A percentile compares a stretch with the other conserved stretches of the same genome.
phyloP scores from a whole-genome alignment of 2,329 filamentous ascomycete genomes.

The Nothomitra cinnamomea region DNA sequence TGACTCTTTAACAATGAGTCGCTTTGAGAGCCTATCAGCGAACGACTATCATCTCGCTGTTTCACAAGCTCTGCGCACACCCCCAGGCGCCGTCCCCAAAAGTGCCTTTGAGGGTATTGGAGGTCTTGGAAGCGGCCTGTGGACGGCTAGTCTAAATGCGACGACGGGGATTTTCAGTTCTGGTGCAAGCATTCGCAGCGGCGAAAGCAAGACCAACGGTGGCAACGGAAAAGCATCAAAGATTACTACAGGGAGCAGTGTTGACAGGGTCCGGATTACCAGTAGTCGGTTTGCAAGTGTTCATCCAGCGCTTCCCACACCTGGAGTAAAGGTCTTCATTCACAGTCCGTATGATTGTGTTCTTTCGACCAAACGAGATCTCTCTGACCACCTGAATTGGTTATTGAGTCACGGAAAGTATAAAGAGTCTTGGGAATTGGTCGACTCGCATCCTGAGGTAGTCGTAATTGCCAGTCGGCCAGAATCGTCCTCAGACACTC shows the following conservation, averaged over 20 bases:
- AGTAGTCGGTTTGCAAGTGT: slow-evolving; percentile 8
- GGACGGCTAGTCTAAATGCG: slow-evolving; percentile 82
- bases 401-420: slow-evolving; percentile 67
- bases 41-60: slow-evolving; percentile 85
- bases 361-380: slow-evolving; percentile 73
- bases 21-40: slow-evolving; percentile 70
- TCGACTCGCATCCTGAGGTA: slow-evolving; percentile 74
- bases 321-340: slow-evolving; percentile 71
- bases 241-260: slow-evolving; percentile 21
- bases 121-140: slow-evolving; percentile 59
- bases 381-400: slow-evolving; percentile 75
- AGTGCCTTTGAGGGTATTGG: slow-evolving; percentile 65
- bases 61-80: slow-evolving; percentile 56
- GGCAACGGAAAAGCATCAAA: slow-evolving; percentile 29
- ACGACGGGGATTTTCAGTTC: slow-evolving; percentile 76
- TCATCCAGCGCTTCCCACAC: slow-evolving; percentile 32
- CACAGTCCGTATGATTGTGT: slow-evolving; percentile 95
- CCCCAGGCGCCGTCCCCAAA: slow-evolving; percentile 45
- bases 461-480: slow-evolving; percentile 25
- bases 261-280: slow-evolving; percentile 15
- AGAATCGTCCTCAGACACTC: slow-evolving; percentile 24
- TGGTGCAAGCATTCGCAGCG: slow-evolving; percentile 54
- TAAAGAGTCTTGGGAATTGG: slow-evolving; percentile 70
- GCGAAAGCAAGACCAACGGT: slow-evolving; percentile 31
- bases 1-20: slow-evolving; percentile 69